phyloP scores from a whole-genome alignment of 202 grass and related monocot genomes.

The Zizania palustris region DNA sequence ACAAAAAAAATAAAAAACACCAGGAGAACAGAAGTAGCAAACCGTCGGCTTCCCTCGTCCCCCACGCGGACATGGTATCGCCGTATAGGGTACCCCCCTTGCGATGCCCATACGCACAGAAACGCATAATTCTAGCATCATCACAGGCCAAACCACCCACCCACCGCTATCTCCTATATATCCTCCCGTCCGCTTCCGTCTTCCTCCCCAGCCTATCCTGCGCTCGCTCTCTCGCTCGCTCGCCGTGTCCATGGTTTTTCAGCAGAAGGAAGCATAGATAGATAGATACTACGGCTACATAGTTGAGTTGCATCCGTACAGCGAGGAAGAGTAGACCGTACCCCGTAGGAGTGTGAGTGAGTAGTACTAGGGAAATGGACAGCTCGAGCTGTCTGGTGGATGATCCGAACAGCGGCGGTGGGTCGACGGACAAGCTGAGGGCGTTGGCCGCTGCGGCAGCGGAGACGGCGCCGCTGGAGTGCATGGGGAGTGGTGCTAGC shows the following conservation, averaged over 20 bases:
- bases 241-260: too few species aligned
- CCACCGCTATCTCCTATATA: slow-evolving; percentile 47
- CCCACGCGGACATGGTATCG: slow-evolving; percentile 17
- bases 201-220: neutral
- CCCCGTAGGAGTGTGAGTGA: neutral
- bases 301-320: neutral
- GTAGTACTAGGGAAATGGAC: slow-evolving; percentile 45
- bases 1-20: neutral
- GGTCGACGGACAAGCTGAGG: slow-evolving; percentile 53
- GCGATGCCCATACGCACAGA: neutral
- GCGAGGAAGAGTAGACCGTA: neutral
- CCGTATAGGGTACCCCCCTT: neutral
- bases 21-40: slow-evolving; percentile 12
- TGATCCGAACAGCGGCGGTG: slow-evolving; percentile 31
- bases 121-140: neutral
- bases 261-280: slow-evolving; percentile 24
- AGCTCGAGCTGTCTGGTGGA: slow-evolving; percentile 55
- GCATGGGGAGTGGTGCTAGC: slow-evolving; percentile 59
- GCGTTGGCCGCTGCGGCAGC: slow-evolving; percentile 30
- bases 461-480: slow-evolving; percentile 19
- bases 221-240: neutral
- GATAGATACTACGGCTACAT: neutral
- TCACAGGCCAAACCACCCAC: neutral
- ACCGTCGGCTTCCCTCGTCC: slow-evolving; percentile 9
- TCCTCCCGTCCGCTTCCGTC: neutral